A percentile compares a stretch with the other conserved stretches of the same genome.
Evolutionary conservation across 305 asterid species (phyloP).

Genomic region (Fraxinus floribunda): DNA sequence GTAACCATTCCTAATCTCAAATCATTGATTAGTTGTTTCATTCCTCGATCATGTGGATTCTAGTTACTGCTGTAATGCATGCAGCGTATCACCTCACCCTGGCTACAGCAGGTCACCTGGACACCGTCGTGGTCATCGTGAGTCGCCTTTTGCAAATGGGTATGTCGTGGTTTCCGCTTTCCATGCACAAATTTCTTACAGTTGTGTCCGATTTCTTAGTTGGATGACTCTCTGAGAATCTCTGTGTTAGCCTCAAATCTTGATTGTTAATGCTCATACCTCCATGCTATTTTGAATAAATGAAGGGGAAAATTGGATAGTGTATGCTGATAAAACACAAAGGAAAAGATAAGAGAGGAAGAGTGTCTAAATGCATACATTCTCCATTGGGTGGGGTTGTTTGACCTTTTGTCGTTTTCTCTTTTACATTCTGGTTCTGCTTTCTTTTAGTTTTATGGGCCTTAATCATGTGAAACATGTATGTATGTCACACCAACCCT

Average conservation of each 20-base stretch:
- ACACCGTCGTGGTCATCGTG: constrained; percentile 24
- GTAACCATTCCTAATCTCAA: not conserved
- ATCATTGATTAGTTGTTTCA: not conserved
- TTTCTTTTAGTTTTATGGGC: not conserved
- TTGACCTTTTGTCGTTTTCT: not conserved
- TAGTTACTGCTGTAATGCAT: not conserved
- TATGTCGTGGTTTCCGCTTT: constrained; percentile 2
- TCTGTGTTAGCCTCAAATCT: not conserved
- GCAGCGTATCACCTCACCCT: constrained; percentile 18
- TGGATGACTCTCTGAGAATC: not conserved
- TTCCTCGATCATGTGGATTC: not conserved
- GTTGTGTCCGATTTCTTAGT: not conserved
- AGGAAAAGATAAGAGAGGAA: not conserved
- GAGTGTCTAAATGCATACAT: not conserved
- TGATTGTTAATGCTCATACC: not conserved
- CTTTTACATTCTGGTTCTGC: not conserved
- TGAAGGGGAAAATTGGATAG: not conserved
- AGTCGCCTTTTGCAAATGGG: constrained; percentile 32
- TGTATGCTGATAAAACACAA: not conserved
- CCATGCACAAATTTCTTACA: not conserved
- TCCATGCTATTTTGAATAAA: not conserved
- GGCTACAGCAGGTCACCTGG: constrained; percentile 37
- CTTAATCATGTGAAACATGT: not conserved
- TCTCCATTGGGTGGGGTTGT: not conserved
- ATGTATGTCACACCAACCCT: not conserved